Conservation (phyloP, 2,329 filamentous ascomycete genomes). For the Mycosphaerelloides madeirae region DNA sequence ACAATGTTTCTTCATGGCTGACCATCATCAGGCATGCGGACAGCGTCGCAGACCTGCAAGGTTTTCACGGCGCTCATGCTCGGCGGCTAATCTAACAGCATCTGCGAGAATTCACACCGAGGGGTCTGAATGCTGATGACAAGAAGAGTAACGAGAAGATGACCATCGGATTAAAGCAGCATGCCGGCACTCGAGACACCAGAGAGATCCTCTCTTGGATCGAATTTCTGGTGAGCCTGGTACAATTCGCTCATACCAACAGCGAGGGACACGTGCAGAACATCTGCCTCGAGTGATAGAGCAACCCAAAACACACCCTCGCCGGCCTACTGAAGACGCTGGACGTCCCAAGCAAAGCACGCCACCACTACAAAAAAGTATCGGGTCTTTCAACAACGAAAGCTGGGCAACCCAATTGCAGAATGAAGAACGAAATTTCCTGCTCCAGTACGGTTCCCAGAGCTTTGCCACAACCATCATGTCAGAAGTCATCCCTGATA, state of each 20-base stretch:
- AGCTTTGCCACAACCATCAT: not conserved
- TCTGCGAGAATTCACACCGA: conserved; percentile 1
- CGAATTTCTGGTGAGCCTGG: conserved; percentile 13
- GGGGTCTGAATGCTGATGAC: not conserved
- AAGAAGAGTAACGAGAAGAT: conserved; percentile 5
- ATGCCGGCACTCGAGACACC: conserved; percentile 22
- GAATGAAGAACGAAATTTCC: not conserved
- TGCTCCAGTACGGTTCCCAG: not conserved
- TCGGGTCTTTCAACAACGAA: not conserved
- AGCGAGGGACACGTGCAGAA: not conserved
- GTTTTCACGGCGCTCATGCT: conserved; percentile 1
- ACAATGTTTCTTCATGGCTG: conserved; percentile 7
- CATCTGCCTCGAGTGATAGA: conserved; percentile 6
- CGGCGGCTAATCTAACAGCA: conserved; percentile 15
- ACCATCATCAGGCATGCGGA: conserved; percentile 10
- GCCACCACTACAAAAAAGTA: conserved; percentile 12
- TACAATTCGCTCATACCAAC: conserved; percentile 10
- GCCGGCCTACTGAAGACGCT: conserved; percentile 9
- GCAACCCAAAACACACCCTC: conserved; percentile 1
- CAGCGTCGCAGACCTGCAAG: conserved; percentile 5
- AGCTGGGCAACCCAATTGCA: conserved; percentile 1
- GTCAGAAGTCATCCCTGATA: not conserved
- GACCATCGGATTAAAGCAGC: conserved; percentile 32
- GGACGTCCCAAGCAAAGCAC: not conserved
- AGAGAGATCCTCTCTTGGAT: conserved; percentile 27